Evolutionary conservation across 228 moss, liverwort and hornwort genomes (phyloP).

Genomic region (Sphagnum magellanicum): DNA sequence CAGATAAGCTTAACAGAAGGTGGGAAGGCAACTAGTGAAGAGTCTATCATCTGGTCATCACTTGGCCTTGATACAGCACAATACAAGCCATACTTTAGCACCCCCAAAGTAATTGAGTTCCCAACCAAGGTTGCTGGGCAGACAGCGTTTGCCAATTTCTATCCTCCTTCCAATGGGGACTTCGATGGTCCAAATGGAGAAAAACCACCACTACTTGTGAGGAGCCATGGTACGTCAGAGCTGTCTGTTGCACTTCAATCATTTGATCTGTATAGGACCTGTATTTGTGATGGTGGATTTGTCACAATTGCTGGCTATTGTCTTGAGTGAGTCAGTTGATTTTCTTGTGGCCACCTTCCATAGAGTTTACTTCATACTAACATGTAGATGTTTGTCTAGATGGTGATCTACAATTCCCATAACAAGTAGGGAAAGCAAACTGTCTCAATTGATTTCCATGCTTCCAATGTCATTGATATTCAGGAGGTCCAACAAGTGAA

Average conservation of each 20-base stretch:
- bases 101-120: slow-evolving; percentile 74
- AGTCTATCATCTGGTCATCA: slow-evolving; percentile 66
- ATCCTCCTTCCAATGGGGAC: slow-evolving; percentile 65
- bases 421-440: too few species aligned
- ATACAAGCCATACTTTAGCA: slow-evolving; percentile 74
- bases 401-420: too few species aligned
- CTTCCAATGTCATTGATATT: background rate
- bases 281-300: background rate
- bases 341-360: too few species aligned
- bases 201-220: slow-evolving; percentile 74
- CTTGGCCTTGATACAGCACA: slow-evolving; percentile 43
- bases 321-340: too few species aligned
- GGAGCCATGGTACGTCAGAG: slow-evolving; percentile 71
- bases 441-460: too few species aligned
- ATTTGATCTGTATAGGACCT: background rate
- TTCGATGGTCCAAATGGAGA: slow-evolving; percentile 55
- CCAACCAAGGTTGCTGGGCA: slow-evolving; percentile 63
- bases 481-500: slow-evolving; percentile 81
- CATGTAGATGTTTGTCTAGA: too few species aligned
- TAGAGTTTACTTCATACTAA: too few species aligned
- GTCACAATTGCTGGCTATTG: too few species aligned
- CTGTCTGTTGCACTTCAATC: background rate
- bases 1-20: slow-evolving; percentile 64
- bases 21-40: slow-evolving; percentile 27
- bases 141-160: slow-evolving; percentile 86